Conservation (phyloP, 2,329 filamentous ascomycete species). For the Coleophoma crateriformis region DNA sequence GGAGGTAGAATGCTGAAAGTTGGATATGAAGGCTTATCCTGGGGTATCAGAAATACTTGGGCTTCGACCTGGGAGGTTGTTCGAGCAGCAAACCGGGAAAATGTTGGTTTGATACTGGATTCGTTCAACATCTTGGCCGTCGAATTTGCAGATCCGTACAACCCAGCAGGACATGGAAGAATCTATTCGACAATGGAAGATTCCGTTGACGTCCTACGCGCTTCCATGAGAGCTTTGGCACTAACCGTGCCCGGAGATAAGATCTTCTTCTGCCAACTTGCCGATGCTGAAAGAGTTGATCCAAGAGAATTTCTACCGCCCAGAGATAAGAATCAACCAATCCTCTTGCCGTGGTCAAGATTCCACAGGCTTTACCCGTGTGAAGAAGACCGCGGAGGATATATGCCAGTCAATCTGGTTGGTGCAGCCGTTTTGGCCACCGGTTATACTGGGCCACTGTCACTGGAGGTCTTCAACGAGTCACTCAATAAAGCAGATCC, state of each 20-base stretch:
- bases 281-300: conserved; percentile 25
- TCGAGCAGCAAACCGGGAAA: conserved; percentile 24
- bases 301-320: conserved; percentile 12
- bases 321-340: conserved; percentile 9
- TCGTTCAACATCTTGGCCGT: conserved; percentile 28
- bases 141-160: conserved; percentile 27
- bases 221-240: conserved; percentile 20
- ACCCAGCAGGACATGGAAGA: conserved; percentile 23
- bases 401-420: conserved; percentile 27
- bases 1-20: conserved; percentile 24
- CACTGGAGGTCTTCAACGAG: conserved; percentile 27
- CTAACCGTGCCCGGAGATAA: conserved; percentile 23
- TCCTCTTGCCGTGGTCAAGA: conserved; percentile 26
- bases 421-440: conserved; percentile 26
- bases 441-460: conserved; percentile 25
- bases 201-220: conserved; percentile 19
- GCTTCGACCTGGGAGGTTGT: conserved; percentile 27
- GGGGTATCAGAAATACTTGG: conserved; percentile 28
- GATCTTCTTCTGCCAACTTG: conserved; percentile 29
- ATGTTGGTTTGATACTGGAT: conserved; percentile 27
- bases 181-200: conserved; percentile 21
- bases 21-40: conserved; percentile 28
- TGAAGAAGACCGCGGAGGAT: conserved; percentile 20
- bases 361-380: conserved; percentile 25
- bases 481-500: conserved; percentile 19